phyloP scores from a whole-genome alignment of 169 alveolate species.

The Besnoitia besnoiti region DNA sequence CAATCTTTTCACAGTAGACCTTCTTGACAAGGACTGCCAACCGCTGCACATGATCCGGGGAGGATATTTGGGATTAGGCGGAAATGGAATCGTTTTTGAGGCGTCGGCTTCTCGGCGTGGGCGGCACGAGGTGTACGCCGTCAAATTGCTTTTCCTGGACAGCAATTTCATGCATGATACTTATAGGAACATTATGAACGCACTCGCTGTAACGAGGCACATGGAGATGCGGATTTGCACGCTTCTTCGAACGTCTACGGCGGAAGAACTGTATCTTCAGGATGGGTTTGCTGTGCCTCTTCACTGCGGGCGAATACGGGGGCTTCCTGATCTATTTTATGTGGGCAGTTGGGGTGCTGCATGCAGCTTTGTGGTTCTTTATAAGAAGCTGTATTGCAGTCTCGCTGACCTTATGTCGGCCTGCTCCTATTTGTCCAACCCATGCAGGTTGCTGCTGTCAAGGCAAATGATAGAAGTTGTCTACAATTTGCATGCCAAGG shows the following conservation, averaged over 20 bases:
- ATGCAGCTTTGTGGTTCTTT: neutral
- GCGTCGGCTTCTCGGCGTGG: neutral
- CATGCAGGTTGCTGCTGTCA: neutral
- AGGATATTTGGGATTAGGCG: neutral
- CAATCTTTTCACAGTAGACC: neutral
- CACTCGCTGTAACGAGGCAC: neutral
- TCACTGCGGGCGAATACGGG: neutral
- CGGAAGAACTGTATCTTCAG: neutral
- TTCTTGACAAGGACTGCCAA: neutral
- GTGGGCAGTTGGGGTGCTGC: neutral
- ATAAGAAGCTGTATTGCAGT: neutral
- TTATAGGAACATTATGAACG: neutral
- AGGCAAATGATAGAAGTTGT: neutral
- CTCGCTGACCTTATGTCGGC: neutral
- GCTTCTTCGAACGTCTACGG: neutral
- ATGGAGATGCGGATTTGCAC: neutral
- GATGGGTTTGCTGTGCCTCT: neutral
- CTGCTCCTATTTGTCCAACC: neutral
- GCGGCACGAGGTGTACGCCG: neutral
- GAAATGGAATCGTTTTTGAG: neutral
- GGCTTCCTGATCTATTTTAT: neutral
- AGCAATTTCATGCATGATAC: neutral
- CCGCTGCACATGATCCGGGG: conserved; percentile 3
- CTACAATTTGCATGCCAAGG: neutral
- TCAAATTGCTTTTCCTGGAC: neutral